A percentile compares a stretch with the other conserved stretches of the same genome.
phyloP scores from a whole-genome alignment of 306 rosid genomes.

The Crataegus laevigata region DNA sequence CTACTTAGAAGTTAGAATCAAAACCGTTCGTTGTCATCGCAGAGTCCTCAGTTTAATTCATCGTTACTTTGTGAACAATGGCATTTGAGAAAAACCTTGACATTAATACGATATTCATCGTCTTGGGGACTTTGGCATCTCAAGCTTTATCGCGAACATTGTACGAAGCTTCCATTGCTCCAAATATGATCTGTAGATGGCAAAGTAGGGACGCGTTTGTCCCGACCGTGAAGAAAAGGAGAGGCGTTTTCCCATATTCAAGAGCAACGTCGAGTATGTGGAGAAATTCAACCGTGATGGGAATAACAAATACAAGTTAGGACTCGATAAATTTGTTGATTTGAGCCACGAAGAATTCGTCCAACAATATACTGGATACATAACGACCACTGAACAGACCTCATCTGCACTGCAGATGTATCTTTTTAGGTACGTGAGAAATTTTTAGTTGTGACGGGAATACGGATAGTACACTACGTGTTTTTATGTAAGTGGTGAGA shows the following conservation, averaged over 20 bases:
- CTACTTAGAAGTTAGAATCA: too few species aligned
- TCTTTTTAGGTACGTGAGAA: conserved; percentile 27
- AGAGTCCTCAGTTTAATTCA: too few species aligned
- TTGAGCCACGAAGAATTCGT: conserved; percentile 21
- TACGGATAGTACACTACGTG: too few species aligned
- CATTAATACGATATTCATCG: background rate
- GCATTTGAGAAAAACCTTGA: background rate
- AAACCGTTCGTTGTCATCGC: too few species aligned
- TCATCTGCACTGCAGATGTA: background rate
- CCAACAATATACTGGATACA: background rate
- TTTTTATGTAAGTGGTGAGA: too few species aligned
- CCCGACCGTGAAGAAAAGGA: conserved; percentile 20
- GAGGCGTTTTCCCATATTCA: conserved; percentile 20
- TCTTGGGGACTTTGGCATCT: conserved; percentile 8
- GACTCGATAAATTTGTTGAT: conserved; percentile 19
- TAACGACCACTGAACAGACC: background rate
- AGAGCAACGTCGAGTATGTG: conserved; percentile 16
- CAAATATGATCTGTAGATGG: conserved; percentile 29
- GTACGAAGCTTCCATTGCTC: background rate
- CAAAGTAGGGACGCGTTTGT: conserved; percentile 3
- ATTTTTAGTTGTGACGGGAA: too few species aligned
- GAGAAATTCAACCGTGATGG: conserved; percentile 20
- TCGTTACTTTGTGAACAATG: background rate
- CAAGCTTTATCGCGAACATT: conserved; percentile 19
- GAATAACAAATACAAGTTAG: conserved; percentile 21